Evolutionary conservation across 208 protist genomes (phyloP), one percentile per base, ranked within the genome.

Genomic region (Wallacemonas sp.): DNA sequence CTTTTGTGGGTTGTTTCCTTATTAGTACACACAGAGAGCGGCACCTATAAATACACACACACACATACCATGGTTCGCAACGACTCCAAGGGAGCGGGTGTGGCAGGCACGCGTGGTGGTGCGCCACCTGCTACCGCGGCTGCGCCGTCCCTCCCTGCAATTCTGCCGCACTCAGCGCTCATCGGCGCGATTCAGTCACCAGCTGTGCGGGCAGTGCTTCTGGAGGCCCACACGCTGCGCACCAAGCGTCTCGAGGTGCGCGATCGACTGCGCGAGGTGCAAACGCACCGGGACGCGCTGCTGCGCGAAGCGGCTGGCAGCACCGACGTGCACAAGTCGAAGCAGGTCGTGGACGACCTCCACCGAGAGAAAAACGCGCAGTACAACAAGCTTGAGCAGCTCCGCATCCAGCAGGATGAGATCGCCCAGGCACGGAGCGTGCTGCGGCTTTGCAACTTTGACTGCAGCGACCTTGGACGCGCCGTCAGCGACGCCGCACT

Each of bases 161-260:
- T 43, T 24, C 34, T 80, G 6, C 73, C 65, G 8, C 27, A 38
- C 30, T 87, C 77, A 0, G 70, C 70, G 64, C 65, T 78, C 47
- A 32, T 81, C 17, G 55, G 61, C 30, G 62, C 62, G 6, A 69
- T 83, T 52, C n/a, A 54, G 17, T 71, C 80, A 26, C 26, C 16
- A 16, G 8, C 17, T 19, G 38, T 72, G 26, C 64, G 44, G 1
- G 32, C 0, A 1, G 48, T 75, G 0, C 27, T 90, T 0, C 21
- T 36, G 14, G 74, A 84, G 24, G 72, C 77, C 29, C 29, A 68
- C 46, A 30, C 16, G 8, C 71, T 90, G 19, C 76, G 70, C n/a
- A 60, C 46, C 9, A 44, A 74, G 56, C 61, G 52, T 19, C 0
- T 4, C 0, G 34, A 12, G 1, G 29, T 79, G 8, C 68, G 60